Conservation (phyloP, 352 stramenopile species). For the Globisporangium radiosum region DNA sequence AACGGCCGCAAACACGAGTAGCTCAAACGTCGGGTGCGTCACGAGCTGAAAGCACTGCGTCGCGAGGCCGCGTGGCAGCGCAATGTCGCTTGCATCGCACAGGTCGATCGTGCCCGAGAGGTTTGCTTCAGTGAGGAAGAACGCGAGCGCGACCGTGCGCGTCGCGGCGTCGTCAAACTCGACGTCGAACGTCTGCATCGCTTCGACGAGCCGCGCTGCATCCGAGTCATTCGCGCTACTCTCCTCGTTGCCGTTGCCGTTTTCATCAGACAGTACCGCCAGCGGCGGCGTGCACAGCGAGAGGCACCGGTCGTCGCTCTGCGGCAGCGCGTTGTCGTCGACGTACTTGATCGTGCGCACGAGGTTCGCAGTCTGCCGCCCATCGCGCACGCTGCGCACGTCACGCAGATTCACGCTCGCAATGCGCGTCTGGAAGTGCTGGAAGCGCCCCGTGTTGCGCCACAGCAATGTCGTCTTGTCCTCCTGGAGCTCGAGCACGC, state of each 20-base stretch:
- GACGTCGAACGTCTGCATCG: constrained; percentile 54
- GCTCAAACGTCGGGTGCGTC: constrained; percentile 67
- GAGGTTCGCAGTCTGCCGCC: constrained; percentile 73
- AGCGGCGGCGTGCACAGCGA: constrained; percentile 32
- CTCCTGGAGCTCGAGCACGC: constrained; percentile 49
- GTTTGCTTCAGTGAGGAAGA: constrained; percentile 50
- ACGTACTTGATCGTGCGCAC: constrained; percentile 83
- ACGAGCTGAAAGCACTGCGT: constrained; percentile 63
- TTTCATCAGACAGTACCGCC: not conserved
- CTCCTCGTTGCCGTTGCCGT: not conserved
- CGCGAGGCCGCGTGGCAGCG: constrained; percentile 33
- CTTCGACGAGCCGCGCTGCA: constrained; percentile 9
- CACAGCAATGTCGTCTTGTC: constrained; percentile 66
- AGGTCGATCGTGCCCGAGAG: constrained; percentile 39
- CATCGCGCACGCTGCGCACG: constrained; percentile 53
- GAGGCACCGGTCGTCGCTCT: constrained; percentile 62
- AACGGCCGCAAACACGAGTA: constrained; percentile 60
- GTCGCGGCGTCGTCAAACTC: constrained; percentile 56
- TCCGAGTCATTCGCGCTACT: constrained; percentile 6
- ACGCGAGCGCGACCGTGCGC: constrained; percentile 44
- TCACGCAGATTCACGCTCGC: constrained; percentile 35
- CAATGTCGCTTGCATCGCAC: constrained; percentile 37
- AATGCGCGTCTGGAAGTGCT: constrained; percentile 18
- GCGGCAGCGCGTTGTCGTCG: constrained; percentile 27
- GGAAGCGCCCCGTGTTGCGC: constrained; percentile 32